Base-by-base conservation (phyloP, 495 filamentous ascomycete genomes). In the Aspergillus incahuasiensis region DNA sequence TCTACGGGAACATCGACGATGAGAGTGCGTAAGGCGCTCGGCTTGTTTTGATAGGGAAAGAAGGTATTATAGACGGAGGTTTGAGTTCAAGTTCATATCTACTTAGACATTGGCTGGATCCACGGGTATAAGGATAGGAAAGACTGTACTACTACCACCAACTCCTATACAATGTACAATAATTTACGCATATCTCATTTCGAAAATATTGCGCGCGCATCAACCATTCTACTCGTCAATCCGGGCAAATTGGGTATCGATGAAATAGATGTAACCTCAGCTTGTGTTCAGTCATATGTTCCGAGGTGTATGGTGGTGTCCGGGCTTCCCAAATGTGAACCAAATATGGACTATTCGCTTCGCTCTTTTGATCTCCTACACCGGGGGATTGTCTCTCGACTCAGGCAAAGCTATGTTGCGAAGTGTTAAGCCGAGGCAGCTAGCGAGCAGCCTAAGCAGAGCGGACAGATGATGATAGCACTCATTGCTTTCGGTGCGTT, bases 1-100 rank as follows among this genome's bases (percentile, higher is more conserved):
- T 78, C 44, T 15, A 71, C 16, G 72, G 68, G 18, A 74, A 75
- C 48, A 28, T 74, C 19, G 73, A 77, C 50, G 64, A 55, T 15
- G 72, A 75, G 58, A 59, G 40, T 48, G 60, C 64, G 41, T 73
- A 54, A 25, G 46, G 30, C 7, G 34, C 2, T 16, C 25, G 25
- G 25, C 3, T 8, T 28, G 25, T 42, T 42, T 51, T 40, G 32
- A 28, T 28, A 28, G 3, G 25, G 25, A 8, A 38, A 38, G 20
- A 39, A 40, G 38, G 2, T 32, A 24, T 22, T n/a, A 50, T 32
- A 51, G 5, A 19, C 24, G 45, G 25, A 15, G 19, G 12, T 8
- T 19, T 48, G n/a, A 4, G 28, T 55, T 18, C 34, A 55, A 15
- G 32, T 15, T 9, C 32, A 35, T 35, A 11, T 35, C 32, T 47